Conservation (phyloP, 1,139 yeast genomes). For the Candida gigantensis region DNA sequence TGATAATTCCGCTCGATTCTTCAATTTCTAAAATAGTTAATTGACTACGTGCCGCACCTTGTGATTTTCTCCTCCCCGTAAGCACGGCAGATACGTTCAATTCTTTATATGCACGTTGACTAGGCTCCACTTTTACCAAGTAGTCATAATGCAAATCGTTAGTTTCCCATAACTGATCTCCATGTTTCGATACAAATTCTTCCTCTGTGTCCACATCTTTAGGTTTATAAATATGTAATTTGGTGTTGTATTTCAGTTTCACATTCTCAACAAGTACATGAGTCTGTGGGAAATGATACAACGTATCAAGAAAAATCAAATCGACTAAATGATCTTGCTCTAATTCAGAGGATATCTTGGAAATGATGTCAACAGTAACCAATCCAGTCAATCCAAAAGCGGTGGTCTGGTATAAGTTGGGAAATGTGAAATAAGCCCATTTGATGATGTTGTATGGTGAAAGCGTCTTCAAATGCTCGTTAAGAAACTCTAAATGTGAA, state of each 20-base stretch:
- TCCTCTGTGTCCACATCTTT: constrained; percentile 50
- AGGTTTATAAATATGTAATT: constrained; percentile 68
- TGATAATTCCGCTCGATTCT: constrained; percentile 64
- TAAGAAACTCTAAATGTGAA: constrained; percentile 61
- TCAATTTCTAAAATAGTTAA: constrained; percentile 79
- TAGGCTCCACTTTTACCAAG: constrained; percentile 90
- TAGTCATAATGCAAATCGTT: constrained; percentile 84
- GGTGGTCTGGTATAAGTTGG: constrained; percentile 83
- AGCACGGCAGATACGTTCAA: constrained; percentile 77
- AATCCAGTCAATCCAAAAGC: constrained; percentile 95
- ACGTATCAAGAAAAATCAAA: constrained; percentile 83
- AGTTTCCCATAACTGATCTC: constrained; percentile 79
- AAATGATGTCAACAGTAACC: constrained; percentile 81
- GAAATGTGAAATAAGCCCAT: constrained; percentile 85
- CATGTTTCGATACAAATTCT: constrained; percentile 70
- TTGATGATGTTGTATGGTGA: constrained; percentile 71
- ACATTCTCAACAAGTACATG: constrained; percentile 68
- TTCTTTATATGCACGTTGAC: constrained; percentile 78
- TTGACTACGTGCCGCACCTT: constrained; percentile 81
- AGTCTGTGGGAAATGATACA: constrained; percentile 93
- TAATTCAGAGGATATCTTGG: constrained; percentile 42
- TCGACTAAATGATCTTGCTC: constrained; percentile 53
- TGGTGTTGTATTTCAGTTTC: constrained; percentile 52
- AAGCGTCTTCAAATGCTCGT: constrained; percentile 54
- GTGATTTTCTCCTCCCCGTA: constrained; percentile 89